Conservation (phyloP, 176 grass and related monocot genomes). For the Stipa capillata region DNA sequence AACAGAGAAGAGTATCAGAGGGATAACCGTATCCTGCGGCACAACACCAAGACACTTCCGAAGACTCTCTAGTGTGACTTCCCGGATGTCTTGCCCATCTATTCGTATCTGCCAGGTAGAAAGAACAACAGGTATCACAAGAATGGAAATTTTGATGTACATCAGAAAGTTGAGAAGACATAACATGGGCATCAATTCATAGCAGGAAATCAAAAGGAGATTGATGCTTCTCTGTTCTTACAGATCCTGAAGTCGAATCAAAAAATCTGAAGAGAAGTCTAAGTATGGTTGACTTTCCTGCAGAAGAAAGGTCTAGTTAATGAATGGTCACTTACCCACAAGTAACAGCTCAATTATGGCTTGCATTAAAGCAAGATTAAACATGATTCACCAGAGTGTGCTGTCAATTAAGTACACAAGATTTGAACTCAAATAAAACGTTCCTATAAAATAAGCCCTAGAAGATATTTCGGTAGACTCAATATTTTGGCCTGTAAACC, state of each 20-base stretch:
- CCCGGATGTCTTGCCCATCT: constrained; percentile 84
- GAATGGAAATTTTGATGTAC: constrained; percentile 13
- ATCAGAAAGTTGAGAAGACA: neutral
- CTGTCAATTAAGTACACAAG: neutral
- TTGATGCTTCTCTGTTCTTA: constrained; percentile 39
- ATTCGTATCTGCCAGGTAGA: constrained; percentile 55
- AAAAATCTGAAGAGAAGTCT: constrained; percentile 98
- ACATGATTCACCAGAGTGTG: neutral
- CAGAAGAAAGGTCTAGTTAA: constrained; percentile 36
- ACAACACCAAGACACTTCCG: constrained; percentile 91
- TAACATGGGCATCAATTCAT: constrained; percentile 10
- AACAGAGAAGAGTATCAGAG: constrained; percentile 21
- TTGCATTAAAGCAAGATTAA: constrained; percentile 6
- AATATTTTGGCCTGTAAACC: neutral
- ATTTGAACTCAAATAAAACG: neutral
- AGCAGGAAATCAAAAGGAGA: constrained; percentile 14
- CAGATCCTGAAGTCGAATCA: constrained; percentile 74
- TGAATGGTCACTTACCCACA: constrained; percentile 1
- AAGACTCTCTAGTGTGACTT: constrained; percentile 86
- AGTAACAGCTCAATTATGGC: neutral
- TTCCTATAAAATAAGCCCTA: neutral
- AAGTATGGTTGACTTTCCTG: constrained; percentile 95
- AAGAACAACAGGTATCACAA: constrained; percentile 6
- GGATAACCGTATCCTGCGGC: constrained; percentile 85
- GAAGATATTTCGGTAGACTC: neutral